Base-by-base conservation (phyloP, 805 yeast genomes). In the Pichia rugopelliculosa region DNA sequence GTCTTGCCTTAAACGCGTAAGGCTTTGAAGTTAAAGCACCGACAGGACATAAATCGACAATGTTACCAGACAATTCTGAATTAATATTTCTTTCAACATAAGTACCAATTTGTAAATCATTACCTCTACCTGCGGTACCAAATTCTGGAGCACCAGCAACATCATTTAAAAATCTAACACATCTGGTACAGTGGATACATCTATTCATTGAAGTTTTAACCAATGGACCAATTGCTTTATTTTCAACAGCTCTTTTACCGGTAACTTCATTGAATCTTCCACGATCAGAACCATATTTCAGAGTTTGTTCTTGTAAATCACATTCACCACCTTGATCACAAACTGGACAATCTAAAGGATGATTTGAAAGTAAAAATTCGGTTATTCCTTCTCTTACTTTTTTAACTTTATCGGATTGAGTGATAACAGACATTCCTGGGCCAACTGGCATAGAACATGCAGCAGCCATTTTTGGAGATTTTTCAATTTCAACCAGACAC, bases 251-350 rank as follows among this genome's bases (percentile, higher is more conserved):
- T 60, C 96, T 77, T 71, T 87, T 87, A 60, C 96, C 96, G 48
- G 77, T 73, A 47, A 86, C 77, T 67, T 87, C 96, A 52, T 74
- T 68, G 71, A 84, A 87, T 65, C 96, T 78, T 56, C 96, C 95
- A 54, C 95, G 77, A 68, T 87, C 96, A 45, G 84, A 69, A 50
- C 96, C 96, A 62, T 84, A 84, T 64, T 93, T 77, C 62, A 82
- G 71, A 18, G 87, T 74, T 72, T 87, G 96, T 63, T 87, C 96
- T 71, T 87, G 96, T 58, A 87, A 75, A 65, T 87, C 96, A 73
- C 96, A 87, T 67, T 87, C 96, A 55, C 96, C 96, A 69, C 95
- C 96, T 69, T 87, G 96, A 69, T 87, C 96, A 68, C 96, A 87
- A 47, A 87, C 84, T 22, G 95, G 96, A 70, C 95, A 87, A 71